These are phyloP conservation scores for Septoria linicola DNA, from an alignment of 2,329 filamentous ascomycete species.

Conservation along the genomic window DNA sequence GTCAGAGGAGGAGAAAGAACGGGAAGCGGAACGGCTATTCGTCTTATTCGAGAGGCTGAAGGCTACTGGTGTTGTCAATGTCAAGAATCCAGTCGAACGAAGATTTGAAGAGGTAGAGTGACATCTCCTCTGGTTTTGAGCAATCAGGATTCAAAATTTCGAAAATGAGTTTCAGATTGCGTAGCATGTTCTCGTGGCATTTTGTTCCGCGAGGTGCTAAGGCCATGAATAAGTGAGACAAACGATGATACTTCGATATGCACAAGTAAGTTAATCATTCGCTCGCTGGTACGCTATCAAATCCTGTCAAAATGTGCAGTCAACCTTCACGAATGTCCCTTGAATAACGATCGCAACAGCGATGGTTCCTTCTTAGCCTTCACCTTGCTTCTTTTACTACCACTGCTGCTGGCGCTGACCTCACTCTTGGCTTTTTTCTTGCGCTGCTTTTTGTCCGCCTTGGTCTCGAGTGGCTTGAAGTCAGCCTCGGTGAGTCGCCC, in stretches of 20 bases:
- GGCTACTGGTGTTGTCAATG: conserved; percentile 71
- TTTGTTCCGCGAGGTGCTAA: too few relatives aligned
- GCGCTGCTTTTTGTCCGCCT: conserved; percentile 41
- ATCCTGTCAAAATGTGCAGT: neutral
- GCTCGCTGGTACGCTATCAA: conserved; percentile 14
- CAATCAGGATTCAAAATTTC: too few relatives aligned
- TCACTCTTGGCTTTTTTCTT: conserved; percentile 28
- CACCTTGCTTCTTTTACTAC: conserved; percentile 26
- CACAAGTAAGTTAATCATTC: neutral
- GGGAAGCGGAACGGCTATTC: conserved; percentile 85
- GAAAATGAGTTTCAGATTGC: neutral
- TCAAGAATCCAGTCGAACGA: conserved; percentile 77
- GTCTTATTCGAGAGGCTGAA: conserved; percentile 82
- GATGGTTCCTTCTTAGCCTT: conserved; percentile 45
- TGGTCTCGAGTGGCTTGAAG: conserved; percentile 40
- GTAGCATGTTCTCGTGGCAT: neutral
- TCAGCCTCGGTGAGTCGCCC: conserved; percentile 49
- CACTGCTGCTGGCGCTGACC: conserved; percentile 20
- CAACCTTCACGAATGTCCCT: conserved; percentile 15
- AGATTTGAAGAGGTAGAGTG: conserved; percentile 64
- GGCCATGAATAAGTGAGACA: too few relatives aligned
- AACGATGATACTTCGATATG: neutral
- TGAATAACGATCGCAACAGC: conserved; percentile 46
- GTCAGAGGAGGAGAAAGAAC: conserved; percentile 87
- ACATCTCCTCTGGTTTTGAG: too few relatives aligned